These are phyloP conservation scores for Recurvomyces mirabilis DNA, from an alignment of 495 filamentous ascomycete species.

Conservation along the genomic window DNA sequence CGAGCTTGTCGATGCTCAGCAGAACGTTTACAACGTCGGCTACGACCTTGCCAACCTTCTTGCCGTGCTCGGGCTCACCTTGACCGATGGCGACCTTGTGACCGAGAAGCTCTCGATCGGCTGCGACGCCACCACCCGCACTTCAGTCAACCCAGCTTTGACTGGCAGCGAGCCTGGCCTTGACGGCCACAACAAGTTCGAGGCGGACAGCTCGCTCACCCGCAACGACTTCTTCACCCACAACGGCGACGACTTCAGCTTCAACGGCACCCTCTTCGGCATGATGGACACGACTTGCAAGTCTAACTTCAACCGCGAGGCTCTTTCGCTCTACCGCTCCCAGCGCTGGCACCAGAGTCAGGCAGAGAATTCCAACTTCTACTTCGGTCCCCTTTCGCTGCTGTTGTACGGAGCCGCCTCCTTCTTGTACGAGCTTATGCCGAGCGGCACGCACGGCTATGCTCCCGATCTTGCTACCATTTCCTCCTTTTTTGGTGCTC, in stretches of 20 bases:
- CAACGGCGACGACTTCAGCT: constrained; percentile 29
- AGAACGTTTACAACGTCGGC: constrained; percentile 36
- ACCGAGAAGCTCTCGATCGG: constrained; percentile 36
- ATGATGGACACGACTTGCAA: constrained; percentile 28
- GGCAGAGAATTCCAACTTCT: constrained; percentile 24
- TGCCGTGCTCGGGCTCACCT: constrained; percentile 29
- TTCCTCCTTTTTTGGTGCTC: constrained; percentile 32
- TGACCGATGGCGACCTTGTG: constrained; percentile 30
- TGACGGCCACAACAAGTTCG: constrained; percentile 37
- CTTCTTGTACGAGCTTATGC: constrained; percentile 36
- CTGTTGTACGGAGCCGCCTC: constrained; percentile 33
- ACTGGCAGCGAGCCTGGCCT: constrained; percentile 32
- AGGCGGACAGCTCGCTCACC: constrained; percentile 33
- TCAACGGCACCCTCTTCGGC: constrained; percentile 35
- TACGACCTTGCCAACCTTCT: constrained; percentile 31
- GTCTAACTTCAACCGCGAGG: constrained; percentile 26
- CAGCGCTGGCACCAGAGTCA: constrained; percentile 31
- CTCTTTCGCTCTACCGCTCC: constrained; percentile 27
- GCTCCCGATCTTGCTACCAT: constrained; percentile 29
- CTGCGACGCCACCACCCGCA: constrained; percentile 34
- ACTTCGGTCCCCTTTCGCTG: constrained; percentile 28
- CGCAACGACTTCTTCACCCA: constrained; percentile 34
- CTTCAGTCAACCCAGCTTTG: constrained; percentile 25
- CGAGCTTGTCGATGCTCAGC: constrained; percentile 35
- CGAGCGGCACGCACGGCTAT: constrained; percentile 23